Base-by-base conservation (phyloP, 306 rosid species). In the Albizia julibrissin region DNA sequence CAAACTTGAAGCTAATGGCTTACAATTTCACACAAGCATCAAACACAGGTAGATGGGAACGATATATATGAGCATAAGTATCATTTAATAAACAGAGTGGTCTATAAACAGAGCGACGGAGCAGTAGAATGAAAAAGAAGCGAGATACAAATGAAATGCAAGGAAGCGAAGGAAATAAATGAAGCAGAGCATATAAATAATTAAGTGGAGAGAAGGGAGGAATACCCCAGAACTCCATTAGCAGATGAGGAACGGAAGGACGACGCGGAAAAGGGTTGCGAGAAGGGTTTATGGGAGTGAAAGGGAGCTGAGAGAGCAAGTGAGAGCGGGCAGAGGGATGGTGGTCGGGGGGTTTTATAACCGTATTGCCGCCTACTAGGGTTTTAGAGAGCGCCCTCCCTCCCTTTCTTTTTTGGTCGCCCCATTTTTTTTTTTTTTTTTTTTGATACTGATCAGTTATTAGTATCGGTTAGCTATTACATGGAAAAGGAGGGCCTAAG, bases 221-320 rank as follows among this genome's bases (percentile, higher is more conserved):
- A 62, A 81, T 85, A 94, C 98, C 98, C 98, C 98, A 94, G 74
- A 94, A 94, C 89, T 92, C 96, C 98, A 94, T 94, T 43, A 69
- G 14, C 42, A 3, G 22, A 12, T 27, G 15, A 2, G 77, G 72
- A 74, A 47, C 5, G 59, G 21, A 33, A 54, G 87, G 50, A 6
- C 61, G 59, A 10, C 39, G 52, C 10, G 31, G 7, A 0, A 9
- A 10, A 12, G n/a, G 18, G 49, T 8, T 16, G 1, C 0, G 1
- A 4, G 31, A 2, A 82, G 84, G 88, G 84, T 56, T 80, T 80
- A 73, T 34, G 70, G 74, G 65, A 74, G 84, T 1, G 52, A 49
- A 37, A 39, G 62, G 26, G 33, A 33, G 43, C 22, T 4, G 7
- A 24, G 40, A 66, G 75, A 2, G 70, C 40, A 31, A 37, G 40